Evolutionary conservation across 306 rosid species (phyloP).

Genomic region (Cotoneaster glaucophyllus): DNA sequence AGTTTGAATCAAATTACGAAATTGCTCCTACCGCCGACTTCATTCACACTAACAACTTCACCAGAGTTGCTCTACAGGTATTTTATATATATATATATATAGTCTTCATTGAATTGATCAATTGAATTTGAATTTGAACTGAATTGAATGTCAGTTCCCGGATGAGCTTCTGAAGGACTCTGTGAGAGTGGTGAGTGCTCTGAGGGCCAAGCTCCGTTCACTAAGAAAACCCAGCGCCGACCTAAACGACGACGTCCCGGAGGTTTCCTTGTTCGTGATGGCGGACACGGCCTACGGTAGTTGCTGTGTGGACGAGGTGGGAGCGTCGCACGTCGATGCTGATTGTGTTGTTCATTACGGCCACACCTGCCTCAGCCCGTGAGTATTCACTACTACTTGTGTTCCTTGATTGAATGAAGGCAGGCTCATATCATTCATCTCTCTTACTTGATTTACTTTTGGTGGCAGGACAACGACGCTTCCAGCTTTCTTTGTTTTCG

Average conservation of each 20-base stretch:
- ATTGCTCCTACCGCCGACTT: constrained; percentile 51
- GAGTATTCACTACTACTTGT: constrained; percentile 17
- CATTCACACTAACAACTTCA: constrained; percentile 49
- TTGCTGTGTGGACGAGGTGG: constrained; percentile 93
- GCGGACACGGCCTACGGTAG: constrained; percentile 90
- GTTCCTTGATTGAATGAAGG: neutral
- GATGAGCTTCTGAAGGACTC: constrained; percentile 74
- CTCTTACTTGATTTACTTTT: neutral
- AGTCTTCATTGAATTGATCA: neutral
- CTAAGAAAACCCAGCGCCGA: constrained; percentile 18
- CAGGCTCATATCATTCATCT: neutral
- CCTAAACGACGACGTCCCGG: constrained; percentile 16
- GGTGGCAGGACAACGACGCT: constrained; percentile 64
- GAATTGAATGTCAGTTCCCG: constrained; percentile 55
- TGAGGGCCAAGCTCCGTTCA: constrained; percentile 38
- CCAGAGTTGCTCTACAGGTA: constrained; percentile 82
- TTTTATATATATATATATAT: neutral
- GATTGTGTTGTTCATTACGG: constrained; percentile 86
- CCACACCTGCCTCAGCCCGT: constrained; percentile 90
- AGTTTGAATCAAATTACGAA: constrained; percentile 60
- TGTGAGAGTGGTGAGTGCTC: constrained; percentile 49
- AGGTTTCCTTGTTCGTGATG: constrained; percentile 60
- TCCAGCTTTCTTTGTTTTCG: constrained; percentile 72
- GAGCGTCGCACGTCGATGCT: constrained; percentile 70
- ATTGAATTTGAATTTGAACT: neutral